Evolutionary conservation across 495 filamentous ascomycete species (phyloP), one percentile per base, ranked within the genome.

Genomic region (Hypoxylon crocopeplum): DNA sequence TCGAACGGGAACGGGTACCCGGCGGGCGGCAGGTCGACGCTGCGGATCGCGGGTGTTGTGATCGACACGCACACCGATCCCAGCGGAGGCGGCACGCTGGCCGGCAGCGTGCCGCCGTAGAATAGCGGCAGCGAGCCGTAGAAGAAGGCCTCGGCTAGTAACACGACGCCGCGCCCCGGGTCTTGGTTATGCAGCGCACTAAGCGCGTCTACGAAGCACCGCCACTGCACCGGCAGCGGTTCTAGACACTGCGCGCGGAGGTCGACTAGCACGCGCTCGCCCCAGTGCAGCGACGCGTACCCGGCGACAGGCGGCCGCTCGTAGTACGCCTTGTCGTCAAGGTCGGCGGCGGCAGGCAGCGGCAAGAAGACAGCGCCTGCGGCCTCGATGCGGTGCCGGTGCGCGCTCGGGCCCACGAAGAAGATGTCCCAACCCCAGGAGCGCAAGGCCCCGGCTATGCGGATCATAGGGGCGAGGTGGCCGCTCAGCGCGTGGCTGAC

Each of bases 131-230:
- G 25, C 11, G 52, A 33, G 15, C 63, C 66, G 27, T 55, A 54
- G 32, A 59, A 70, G 56, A 72, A 50, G 13, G 56, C 59, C 44
- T 76, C 73, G 33, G 67, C 57, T 6, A 75, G 25, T 13, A 76
- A 40, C 29, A 75, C 8, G 19, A 75, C 50, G 32, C 68, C 44
- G 8, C 68, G 53, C 16, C 2, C 13, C 2, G 66, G 66, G 19
- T 68, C 61, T 1, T 48, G 51, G 11, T 32, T 50, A 7, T 56
- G 64, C 3, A 74, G 25, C 1, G 12, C 32, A 20, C 30, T 33
- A 4, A 76, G 61, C 7, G 72, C 68, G 10, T 49, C 42, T 3
- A 15, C 20, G 15, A 70, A 45, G 42, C 62, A 60, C 8, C 32
- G 2, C 67, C 67, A 72, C 13, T 66, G 58, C 10, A 48, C 58